phyloP scores from a whole-genome alignment of 805 yeast genomes.

The Candida berthetii region DNA sequence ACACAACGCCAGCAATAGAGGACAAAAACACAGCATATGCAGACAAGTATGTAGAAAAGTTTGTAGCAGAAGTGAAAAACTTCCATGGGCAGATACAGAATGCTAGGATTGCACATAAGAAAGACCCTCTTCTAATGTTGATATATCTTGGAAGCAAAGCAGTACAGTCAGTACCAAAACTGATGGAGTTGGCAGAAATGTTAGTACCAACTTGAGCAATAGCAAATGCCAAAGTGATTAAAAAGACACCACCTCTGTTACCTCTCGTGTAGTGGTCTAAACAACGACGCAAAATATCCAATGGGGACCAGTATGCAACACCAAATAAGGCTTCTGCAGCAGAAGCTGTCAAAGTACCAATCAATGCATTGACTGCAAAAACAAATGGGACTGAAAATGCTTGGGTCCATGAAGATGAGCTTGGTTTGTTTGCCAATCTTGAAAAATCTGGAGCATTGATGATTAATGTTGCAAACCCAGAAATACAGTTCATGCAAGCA shows the following conservation, averaged over 20 bases:
- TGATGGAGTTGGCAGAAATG: slow-evolving; percentile 63
- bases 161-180: slow-evolving; percentile 70
- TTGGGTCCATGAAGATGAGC: slow-evolving; percentile 49
- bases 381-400: slow-evolving; percentile 64
- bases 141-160: slow-evolving; percentile 58
- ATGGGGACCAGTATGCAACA: slow-evolving; percentile 76
- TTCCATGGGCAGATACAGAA: slow-evolving; percentile 82
- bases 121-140: slow-evolving; percentile 78
- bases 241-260: slow-evolving; percentile 74
- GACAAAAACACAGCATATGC: slow-evolving; percentile 82
- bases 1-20: slow-evolving; percentile 74
- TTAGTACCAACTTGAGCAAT: slow-evolving; percentile 77
- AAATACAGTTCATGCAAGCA: slow-evolving; percentile 73
- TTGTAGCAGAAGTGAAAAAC: slow-evolving; percentile 59
- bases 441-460: slow-evolving; percentile 88
- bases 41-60: slow-evolving; percentile 71
- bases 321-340: slow-evolving; percentile 67
- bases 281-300: slow-evolving; percentile 56
- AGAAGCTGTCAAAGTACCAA: slow-evolving; percentile 81
- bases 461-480: slow-evolving; percentile 86
- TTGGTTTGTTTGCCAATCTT: slow-evolving; percentile 63
- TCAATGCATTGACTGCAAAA: slow-evolving; percentile 74
- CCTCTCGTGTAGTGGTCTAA: slow-evolving; percentile 49
- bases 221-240: slow-evolving; percentile 64
- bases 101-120: slow-evolving; percentile 67